Evolutionary conservation across 148 eudicot genomes (phyloP).

Genomic region (Spergularia marina): DNA sequence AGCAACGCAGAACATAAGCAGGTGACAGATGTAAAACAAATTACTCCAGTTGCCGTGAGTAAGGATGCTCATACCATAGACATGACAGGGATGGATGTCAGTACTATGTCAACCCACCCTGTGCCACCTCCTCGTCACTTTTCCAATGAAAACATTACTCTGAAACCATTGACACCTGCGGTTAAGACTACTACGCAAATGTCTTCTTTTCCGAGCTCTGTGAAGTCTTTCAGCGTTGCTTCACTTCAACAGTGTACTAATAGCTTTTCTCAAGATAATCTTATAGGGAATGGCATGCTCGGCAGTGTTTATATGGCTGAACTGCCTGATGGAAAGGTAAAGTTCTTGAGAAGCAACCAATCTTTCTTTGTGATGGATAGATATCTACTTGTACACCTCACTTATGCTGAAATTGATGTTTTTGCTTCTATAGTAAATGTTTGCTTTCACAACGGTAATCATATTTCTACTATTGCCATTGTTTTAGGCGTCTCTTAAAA

Average conservation of each 20-base stretch:
- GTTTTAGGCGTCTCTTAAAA: neutral
- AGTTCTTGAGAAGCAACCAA: neutral
- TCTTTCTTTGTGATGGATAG: neutral
- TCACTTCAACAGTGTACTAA: constrained; percentile 78
- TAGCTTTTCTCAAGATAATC: constrained; percentile 91
- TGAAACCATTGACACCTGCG: constrained; percentile 45
- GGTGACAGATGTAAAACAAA: constrained; percentile 20
- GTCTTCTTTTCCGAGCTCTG: constrained; percentile 42
- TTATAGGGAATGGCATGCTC: constrained; percentile 71
- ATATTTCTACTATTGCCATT: neutral
- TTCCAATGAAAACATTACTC: constrained; percentile 40
- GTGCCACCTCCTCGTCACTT: constrained; percentile 55
- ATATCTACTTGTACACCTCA: neutral
- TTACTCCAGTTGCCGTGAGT: constrained; percentile 28
- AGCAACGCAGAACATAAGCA: constrained; percentile 34
- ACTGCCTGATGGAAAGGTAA: constrained; percentile 76
- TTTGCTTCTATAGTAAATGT: neutral
- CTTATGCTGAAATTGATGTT: neutral
- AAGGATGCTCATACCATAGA: constrained; percentile 62
- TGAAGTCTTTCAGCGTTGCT: constrained; percentile 64
- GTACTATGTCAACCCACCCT: constrained; percentile 31
- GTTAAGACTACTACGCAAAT: constrained; percentile 21
- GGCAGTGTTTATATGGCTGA: constrained; percentile 78
- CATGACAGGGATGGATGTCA: constrained; percentile 37
- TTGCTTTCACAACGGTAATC: neutral